Evolutionary conservation across 768 basidiomycete species (phyloP).

Genomic region (Mycena galericulata): DNA sequence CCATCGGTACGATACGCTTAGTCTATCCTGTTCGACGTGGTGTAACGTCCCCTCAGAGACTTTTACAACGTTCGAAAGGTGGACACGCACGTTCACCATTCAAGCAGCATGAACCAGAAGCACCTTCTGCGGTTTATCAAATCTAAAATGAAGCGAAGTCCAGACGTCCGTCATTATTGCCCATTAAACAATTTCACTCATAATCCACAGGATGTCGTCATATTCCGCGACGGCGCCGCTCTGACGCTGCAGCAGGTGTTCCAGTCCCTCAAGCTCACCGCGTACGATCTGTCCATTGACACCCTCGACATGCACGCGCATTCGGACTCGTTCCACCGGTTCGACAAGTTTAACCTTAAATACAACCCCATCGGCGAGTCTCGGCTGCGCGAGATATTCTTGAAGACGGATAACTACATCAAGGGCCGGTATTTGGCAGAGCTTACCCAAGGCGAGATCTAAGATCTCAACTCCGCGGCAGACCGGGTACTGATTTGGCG

Average conservation of each 20-base stretch:
- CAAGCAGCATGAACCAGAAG: slow-evolving; percentile 99
- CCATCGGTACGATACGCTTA: slow-evolving; percentile 68
- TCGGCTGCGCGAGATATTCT: slow-evolving; percentile 93
- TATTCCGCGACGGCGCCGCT: slow-evolving; percentile 91
- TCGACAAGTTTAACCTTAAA: slow-evolving; percentile 98
- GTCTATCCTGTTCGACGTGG: background rate
- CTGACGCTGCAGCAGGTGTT: slow-evolving; percentile 96
- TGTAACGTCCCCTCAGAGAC: slow-evolving; percentile 69
- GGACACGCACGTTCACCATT: slow-evolving; percentile 98
- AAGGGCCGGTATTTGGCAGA: slow-evolving; percentile 95
- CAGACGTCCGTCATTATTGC: slow-evolving; percentile 63
- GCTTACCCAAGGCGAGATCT: slow-evolving; percentile 79
- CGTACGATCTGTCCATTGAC: slow-evolving; percentile 98
- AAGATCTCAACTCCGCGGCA: background rate
- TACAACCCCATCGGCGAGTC: slow-evolving; percentile 98
- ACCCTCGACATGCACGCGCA: slow-evolving; percentile 99
- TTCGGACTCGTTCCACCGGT: slow-evolving; percentile 97
- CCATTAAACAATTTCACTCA: background rate
- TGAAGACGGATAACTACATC: slow-evolving; percentile 97
- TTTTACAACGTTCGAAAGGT: slow-evolving; percentile 99
- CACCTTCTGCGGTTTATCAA: slow-evolving; percentile 99
- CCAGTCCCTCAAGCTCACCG: slow-evolving; percentile 91
- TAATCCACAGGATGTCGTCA: slow-evolving; percentile 85
- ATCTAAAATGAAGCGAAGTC: slow-evolving; percentile 93
- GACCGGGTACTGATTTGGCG: background rate